Base-by-base conservation (phyloP, 2,329 filamentous ascomycete genomes). In the Nannizzia gypsea region DNA sequence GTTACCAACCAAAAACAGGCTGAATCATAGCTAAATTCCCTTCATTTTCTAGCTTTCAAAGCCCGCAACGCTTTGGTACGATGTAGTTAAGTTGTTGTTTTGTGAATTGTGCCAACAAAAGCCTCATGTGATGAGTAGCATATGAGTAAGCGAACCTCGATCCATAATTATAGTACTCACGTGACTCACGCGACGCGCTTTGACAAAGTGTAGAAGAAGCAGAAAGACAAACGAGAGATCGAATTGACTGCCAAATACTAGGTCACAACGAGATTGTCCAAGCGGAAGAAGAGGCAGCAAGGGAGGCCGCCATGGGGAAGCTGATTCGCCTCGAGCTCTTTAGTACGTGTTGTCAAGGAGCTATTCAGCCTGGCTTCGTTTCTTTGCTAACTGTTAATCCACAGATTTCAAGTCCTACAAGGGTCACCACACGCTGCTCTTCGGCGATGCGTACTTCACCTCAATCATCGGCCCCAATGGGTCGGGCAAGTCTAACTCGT, bases 401-500 rank as follows among this genome's bases (percentile, higher is more conserved):
- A 6, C 69, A 93, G 89, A 99, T 79, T 99, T 99, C 84, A 99
- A 99, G 78, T 97, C 93, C 68, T 99, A 99, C 80, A 96, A 96
- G 75, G 93, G 91, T 61, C 91, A 96, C 69, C 93, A 99, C 77
- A 86, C 84, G 62, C 84, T 99, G 50, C 83, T 96, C 58, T 96
- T 99, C 69, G 92, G 92, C 70, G 92, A 99, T 77, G 95, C 91
- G 1, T 97, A 96, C 76, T 99, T 99, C 75, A 99, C 93, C 56
- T 99, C 93, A 46, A 96, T 99, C 70, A 97, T 99, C 70, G 93
- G 95, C 4, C 93, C 93, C 72, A 99, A 99, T 91, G 93, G 93
- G 79, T 97, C 93, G 38, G 93, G 93, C 65, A 99, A 99, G 76
- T 99, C 93, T 20, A 99, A 99, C 74, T 96, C 91, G 89, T 92